Evolutionary conservation across 306 rosid genomes (phyloP).

Genomic region (Cucurbita ficifolia): DNA sequence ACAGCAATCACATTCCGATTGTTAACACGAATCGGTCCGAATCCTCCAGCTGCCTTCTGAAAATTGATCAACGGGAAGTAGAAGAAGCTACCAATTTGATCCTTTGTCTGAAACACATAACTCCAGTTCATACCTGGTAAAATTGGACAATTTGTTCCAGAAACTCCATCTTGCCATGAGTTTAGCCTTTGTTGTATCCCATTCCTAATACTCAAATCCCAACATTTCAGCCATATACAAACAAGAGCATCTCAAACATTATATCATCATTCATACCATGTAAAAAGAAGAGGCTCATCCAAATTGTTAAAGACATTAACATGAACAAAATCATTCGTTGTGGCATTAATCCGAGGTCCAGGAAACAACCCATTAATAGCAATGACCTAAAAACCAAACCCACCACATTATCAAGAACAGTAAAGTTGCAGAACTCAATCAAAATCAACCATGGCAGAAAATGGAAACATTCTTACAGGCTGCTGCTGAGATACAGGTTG

Average conservation of each 20-base stretch:
- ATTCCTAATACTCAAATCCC: constrained; percentile 37
- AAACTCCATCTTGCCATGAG: constrained; percentile 96
- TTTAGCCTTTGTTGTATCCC: constrained; percentile 72
- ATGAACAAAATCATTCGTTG: constrained; percentile 46
- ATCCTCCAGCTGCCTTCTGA: constrained; percentile 75
- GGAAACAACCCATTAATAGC: constrained; percentile 73
- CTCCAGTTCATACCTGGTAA: constrained; percentile 54
- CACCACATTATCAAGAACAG: background rate
- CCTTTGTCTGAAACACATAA: constrained; percentile 51
- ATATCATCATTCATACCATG: constrained; percentile 27
- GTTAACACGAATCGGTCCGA: constrained; percentile 55
- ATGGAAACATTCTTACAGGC: constrained; percentile 23
- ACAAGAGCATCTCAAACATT: background rate
- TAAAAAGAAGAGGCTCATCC: constrained; percentile 64
- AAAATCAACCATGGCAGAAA: background rate
- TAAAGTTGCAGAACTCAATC: background rate
- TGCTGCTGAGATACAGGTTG: constrained; percentile 26
- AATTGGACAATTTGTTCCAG: constrained; percentile 79
- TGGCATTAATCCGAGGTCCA: constrained; percentile 67
- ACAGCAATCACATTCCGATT: constrained; percentile 35
- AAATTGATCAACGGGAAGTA: constrained; percentile 74
- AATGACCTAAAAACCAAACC: constrained; percentile 31
- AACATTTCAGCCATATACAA: background rate
- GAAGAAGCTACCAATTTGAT: constrained; percentile 76
- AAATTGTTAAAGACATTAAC: constrained; percentile 50